Evolutionary conservation across 345 rosid species (phyloP).

Genomic region (Populus davidiana): DNA sequence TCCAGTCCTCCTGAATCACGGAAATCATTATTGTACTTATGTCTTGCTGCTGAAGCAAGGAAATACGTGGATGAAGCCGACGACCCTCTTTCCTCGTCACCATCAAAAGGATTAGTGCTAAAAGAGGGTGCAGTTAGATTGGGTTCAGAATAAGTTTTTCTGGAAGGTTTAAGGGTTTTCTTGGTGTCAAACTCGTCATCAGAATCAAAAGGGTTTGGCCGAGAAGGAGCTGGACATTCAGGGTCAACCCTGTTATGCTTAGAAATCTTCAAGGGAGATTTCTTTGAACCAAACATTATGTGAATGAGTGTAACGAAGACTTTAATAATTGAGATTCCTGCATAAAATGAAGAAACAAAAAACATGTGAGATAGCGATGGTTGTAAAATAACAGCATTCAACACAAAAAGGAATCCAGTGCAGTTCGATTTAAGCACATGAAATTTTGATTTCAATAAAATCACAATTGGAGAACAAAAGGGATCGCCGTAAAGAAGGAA

Average conservation of each 20-base stretch:
- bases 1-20: constrained; percentile 79
- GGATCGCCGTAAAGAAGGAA: not conserved
- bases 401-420: not conserved
- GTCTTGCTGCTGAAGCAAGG: constrained; percentile 33
- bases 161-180: constrained; percentile 46
- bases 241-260: constrained; percentile 57
- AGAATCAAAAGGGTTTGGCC: constrained; percentile 78
- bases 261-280: constrained; percentile 54
- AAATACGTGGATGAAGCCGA: constrained; percentile 41
- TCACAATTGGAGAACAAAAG: not conserved
- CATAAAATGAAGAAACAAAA: constrained; percentile 19
- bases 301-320: constrained; percentile 3
- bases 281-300: constrained; percentile 67
- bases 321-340: constrained; percentile 26
- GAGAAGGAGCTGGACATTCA: constrained; percentile 33
- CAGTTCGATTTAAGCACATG: not conserved
- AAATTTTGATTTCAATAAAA: not conserved
- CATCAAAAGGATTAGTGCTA: constrained; percentile 58
- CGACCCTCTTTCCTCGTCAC: constrained; percentile 28
- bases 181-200: constrained; percentile 57
- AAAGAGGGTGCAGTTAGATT: constrained; percentile 29
- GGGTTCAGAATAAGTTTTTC: constrained; percentile 61
- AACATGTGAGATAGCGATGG: constrained; percentile 11
- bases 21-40: constrained; percentile 75
- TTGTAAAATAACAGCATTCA: not conserved